phyloP scores from a whole-genome alignment of 345 rosid species.

The Moringa oleifera region DNA sequence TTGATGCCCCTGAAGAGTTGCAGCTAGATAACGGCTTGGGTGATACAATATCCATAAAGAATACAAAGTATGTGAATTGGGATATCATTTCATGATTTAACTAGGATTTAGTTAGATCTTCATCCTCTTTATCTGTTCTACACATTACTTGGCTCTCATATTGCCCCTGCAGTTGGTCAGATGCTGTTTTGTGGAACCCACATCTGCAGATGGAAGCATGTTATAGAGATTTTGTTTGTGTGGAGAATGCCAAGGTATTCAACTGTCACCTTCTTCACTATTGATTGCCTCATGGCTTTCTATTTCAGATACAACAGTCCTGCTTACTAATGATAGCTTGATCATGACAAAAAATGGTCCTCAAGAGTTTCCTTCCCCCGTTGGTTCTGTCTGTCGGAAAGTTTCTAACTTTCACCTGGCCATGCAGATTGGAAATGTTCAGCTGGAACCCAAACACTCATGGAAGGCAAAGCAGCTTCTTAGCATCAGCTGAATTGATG shows the following conservation, averaged over 20 bases:
- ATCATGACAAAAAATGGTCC: too few species aligned
- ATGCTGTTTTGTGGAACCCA: constrained; percentile 91
- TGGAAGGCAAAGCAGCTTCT: constrained; percentile 87
- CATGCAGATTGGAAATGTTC: constrained; percentile 66
- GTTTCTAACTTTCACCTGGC: constrained; percentile 14
- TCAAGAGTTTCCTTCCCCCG: too few species aligned
- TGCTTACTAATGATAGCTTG: constrained; percentile 3
- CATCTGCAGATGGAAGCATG: constrained; percentile 92
- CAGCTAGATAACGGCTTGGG: constrained; percentile 87
- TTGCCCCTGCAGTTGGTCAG: constrained; percentile 70
- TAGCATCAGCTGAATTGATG: constrained; percentile 45
- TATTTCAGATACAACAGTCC: not conserved
- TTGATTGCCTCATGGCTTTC: constrained; percentile 1
- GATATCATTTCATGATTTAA: constrained; percentile 14
- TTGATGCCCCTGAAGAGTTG: constrained; percentile 57
- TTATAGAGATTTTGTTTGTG: constrained; percentile 84
- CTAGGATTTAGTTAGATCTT: constrained; percentile 1
- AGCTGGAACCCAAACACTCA: constrained; percentile 68
- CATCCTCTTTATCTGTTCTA: not conserved
- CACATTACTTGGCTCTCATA: constrained; percentile 9
- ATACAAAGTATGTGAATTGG: constrained; percentile 49
- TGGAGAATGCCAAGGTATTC: constrained; percentile 87
- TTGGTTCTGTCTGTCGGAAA: not conserved
- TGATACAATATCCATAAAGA: constrained; percentile 49
- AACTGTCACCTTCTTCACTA: not conserved